phyloP scores from a whole-genome alignment of 75 land plant genomes.

The Sequoiadendron giganteum region DNA sequence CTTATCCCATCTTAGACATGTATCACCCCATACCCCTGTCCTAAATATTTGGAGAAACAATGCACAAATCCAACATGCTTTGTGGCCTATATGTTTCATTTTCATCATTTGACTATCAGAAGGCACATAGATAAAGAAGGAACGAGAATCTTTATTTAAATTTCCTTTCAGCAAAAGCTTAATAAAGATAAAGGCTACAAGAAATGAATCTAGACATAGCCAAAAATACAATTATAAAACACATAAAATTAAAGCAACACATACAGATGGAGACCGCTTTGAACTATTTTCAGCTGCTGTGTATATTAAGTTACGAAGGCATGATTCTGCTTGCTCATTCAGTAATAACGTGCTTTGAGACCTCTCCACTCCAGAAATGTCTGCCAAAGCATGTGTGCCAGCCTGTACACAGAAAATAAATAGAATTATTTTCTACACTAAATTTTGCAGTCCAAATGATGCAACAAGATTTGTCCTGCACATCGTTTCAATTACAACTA shows the following conservation, averaged over 20 bases:
- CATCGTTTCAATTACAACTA: background rate
- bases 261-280: constrained; percentile 64
- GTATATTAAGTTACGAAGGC: constrained; percentile 55
- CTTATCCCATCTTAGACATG: too few relatives aligned
- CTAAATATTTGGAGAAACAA: too few relatives aligned
- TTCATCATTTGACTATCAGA: background rate
- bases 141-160: background rate
- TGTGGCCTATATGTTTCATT: background rate
- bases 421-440: background rate
- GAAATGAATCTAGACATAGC: background rate
- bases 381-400: constrained; percentile 77
- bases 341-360: constrained; percentile 27
- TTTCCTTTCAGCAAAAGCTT: background rate
- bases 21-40: too few relatives aligned
- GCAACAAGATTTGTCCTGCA: background rate
- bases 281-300: constrained; percentile 44
- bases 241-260: background rate
- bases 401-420: constrained; percentile 36
- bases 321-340: constrained; percentile 50
- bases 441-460: background rate
- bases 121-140: background rate
- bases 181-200: background rate
- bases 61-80: background rate
- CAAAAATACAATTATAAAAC: background rate
- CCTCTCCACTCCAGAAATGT: constrained; percentile 54